Base-by-base conservation (phyloP, 1,139 yeast genomes). In the Suhomyces terraborum region DNA sequence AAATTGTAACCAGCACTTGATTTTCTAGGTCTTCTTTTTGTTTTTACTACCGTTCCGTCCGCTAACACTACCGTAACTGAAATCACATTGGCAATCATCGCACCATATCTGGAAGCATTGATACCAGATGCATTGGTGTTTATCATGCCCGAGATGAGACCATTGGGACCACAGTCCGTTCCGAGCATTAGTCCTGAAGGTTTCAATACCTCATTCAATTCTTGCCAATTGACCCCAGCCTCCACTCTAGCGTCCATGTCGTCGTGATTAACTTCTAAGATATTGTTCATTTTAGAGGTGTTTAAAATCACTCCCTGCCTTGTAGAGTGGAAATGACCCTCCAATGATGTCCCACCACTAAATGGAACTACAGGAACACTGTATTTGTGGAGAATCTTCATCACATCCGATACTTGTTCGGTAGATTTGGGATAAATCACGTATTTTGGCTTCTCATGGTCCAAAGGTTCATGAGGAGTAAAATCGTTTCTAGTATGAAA, bases 281-380 rank as follows among this genome's bases (percentile, higher is more conserved):
- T 56, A 36, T 56, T 48, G 36, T 67, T 61, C 76, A 72, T 69
- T 32, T 51, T 52, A 18, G 84, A 67, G 1, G 72, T 67, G 45
- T 71, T 70, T 39, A 72, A 39, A 13, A 69, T 67, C 5, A 70
- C 57, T 3, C 63, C 61, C 10, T 55, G 63, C 30, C 77, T 47
- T 3, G 77, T 70, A 8, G 74, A 67, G 45, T 58, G 66, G 48
- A 72, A 69, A 50, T 72, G 76, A 2, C 77, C 77, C 46, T 72
- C 77, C 18, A 72, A 52, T 4, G 75, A 67, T 0, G 76, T 66
- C 0, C 76, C 76, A 0, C 76, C 77, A 2, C 88, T 76, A 55
- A 75, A 87, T 6, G 96, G 95, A 20, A 88, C 85, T 17, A 70
- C 71, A 1, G 77, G 77, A 0, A 71, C 75, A 22, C 51, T 55